A percentile compares a stretch with the other conserved stretches of the same genome.
phyloP scores from a whole-genome alignment of 2,329 filamentous ascomycete genomes.

The Colletotrichum kahawae region DNA sequence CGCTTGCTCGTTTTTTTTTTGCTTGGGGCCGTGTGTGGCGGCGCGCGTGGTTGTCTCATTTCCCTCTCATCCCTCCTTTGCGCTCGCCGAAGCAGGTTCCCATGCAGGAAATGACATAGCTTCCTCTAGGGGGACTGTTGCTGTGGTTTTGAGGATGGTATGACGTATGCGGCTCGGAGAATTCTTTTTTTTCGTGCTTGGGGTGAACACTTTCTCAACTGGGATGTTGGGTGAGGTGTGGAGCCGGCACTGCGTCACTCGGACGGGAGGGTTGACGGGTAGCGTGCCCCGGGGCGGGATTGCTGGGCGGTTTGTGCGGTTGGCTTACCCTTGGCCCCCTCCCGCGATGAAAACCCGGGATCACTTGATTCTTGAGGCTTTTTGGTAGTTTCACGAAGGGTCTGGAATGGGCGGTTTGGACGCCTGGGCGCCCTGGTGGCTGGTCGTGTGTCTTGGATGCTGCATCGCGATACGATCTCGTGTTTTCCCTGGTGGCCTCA shows the following conservation, averaged over 20 bases:
- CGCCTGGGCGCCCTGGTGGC: background rate
- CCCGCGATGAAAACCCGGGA: background rate
- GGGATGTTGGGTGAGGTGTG: background rate
- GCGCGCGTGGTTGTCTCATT: conserved; percentile 6
- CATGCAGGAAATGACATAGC: conserved; percentile 8
- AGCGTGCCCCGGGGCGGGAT: conserved; percentile 2
- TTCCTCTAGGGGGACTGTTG: background rate
- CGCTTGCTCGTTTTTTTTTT: background rate
- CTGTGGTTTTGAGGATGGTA: background rate
- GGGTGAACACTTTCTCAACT: background rate
- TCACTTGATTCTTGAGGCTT: background rate
- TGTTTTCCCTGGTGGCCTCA: background rate
- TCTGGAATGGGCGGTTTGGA: conserved; percentile 1
- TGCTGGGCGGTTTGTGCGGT: background rate
- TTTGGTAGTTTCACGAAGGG: background rate
- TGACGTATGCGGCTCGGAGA: conserved; percentile 20
- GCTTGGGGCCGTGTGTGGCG: background rate
- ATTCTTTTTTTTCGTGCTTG: background rate
- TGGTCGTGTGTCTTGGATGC: background rate
- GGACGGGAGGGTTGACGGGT: conserved; percentile 3
- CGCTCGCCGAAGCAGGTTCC: conserved; percentile 10
- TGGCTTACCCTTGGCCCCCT: background rate
- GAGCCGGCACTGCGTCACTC: conserved; percentile 17
- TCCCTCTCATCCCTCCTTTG: background rate
- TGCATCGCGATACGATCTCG: background rate